Evolutionary conservation across 225 moss, liverwort and hornwort species (phyloP).

Genomic region (Thuidium tamariscinum): DNA sequence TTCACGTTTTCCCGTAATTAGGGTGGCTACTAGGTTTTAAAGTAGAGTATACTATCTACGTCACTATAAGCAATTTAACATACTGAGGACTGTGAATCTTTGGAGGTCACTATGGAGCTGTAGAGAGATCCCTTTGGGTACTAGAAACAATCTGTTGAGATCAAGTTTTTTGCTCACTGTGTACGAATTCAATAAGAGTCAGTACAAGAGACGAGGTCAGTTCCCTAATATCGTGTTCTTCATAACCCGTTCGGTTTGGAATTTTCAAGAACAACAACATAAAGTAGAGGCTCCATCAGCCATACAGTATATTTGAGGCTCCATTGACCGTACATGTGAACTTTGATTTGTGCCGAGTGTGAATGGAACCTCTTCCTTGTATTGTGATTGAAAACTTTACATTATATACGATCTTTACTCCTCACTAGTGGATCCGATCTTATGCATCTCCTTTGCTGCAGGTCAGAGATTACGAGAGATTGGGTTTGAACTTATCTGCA

Average conservation of each 20-base stretch:
- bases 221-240: background rate
- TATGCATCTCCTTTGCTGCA: conserved; percentile 6
- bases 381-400: background rate
- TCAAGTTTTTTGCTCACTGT: background rate
- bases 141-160: background rate
- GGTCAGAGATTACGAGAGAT: conserved; percentile 87
- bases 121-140: background rate
- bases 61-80: background rate
- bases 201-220: background rate
- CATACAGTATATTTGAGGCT: background rate
- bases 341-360: background rate
- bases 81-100: background rate
- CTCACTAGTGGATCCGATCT: background rate
- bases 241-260: background rate
- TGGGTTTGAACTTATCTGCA: conserved; percentile 73
- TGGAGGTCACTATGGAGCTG: background rate
- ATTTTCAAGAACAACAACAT: background rate
- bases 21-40: background rate
- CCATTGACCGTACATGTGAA: background rate
- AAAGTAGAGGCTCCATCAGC: background rate
- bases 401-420: background rate
- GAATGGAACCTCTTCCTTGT: background rate
- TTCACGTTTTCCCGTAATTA: background rate
- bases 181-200: background rate
- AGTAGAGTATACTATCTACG: background rate